Percentiles rank a stretch among this genome's conserved stretches.
Conservation (phyloP, 352 stramenopile species). For the Pythium vanterpoolii region DNA sequence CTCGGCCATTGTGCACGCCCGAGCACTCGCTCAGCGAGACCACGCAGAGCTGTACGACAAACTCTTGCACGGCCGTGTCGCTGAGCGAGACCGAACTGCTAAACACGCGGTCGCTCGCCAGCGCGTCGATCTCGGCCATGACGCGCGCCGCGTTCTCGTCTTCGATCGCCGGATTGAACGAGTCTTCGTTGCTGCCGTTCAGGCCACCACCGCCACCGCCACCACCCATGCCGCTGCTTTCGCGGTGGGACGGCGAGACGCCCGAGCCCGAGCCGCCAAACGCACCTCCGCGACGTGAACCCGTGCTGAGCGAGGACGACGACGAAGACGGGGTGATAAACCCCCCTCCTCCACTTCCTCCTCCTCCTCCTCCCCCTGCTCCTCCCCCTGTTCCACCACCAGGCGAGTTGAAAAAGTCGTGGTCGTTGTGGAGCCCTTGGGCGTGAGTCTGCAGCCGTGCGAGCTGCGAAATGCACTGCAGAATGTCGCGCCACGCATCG, state of each 20-base stretch:
- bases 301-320: slow-evolving; percentile 9
- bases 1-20: slow-evolving; percentile 43
- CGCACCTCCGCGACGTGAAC: slow-evolving; percentile 14
- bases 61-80: slow-evolving; percentile 81
- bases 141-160: slow-evolving; percentile 84
- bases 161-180: slow-evolving; percentile 71
- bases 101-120: slow-evolving; percentile 91
- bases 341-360: slow-evolving; percentile 18
- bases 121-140: slow-evolving; percentile 78
- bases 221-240: slow-evolving; percentile 24
- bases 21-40: slow-evolving; percentile 91
- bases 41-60: slow-evolving; percentile 87
- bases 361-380: slow-evolving; percentile 22
- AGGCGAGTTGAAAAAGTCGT: slow-evolving; percentile 79
- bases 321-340: slow-evolving; percentile 22
- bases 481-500: slow-evolving; percentile 95
- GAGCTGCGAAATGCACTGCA: slow-evolving; percentile 97
- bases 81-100: slow-evolving; percentile 81
- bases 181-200: slow-evolving; percentile 49
- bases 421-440: slow-evolving; percentile 80
- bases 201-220: slow-evolving; percentile 23
- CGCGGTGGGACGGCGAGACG: slow-evolving; percentile 53
- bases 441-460: slow-evolving; percentile 95
- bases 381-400: slow-evolving; percentile 30
- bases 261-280: slow-evolving; percentile 28